Conservation (phyloP, 1,284 basidiomycete genomes). For the Melampsora larici-populina region DNA sequence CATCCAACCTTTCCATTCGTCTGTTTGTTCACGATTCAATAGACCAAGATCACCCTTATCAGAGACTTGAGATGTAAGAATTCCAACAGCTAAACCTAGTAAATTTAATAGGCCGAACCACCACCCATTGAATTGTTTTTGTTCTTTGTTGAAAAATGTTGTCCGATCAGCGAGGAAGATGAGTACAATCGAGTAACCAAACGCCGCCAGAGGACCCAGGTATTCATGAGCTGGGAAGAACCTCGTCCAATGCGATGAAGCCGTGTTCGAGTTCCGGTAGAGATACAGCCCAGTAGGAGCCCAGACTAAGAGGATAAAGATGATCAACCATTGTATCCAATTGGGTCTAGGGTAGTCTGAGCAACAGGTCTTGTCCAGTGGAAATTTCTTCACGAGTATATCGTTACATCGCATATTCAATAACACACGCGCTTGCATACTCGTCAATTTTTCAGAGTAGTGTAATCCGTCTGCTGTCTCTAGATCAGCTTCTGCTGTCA, state of each 20-base stretch:
- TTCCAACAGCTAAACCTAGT: constrained; percentile 62
- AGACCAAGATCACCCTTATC: constrained; percentile 77
- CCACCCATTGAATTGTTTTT: constrained; percentile 72
- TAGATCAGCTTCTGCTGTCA: constrained; percentile 45
- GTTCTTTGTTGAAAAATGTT: constrained; percentile 77
- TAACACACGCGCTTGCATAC: constrained; percentile 70
- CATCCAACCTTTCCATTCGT: constrained; percentile 97
- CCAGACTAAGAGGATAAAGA: constrained; percentile 61
- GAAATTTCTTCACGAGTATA: constrained; percentile 65
- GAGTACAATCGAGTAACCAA: constrained; percentile 65
- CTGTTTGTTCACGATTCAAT: constrained; percentile 82
- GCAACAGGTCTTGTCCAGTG: constrained; percentile 78
- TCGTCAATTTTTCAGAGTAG: constrained; percentile 65
- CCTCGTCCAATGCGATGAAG: constrained; percentile 48
- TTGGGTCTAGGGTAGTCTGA: constrained; percentile 68
- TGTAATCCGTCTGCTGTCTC: constrained; percentile 80
- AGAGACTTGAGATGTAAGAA: constrained; percentile 65
- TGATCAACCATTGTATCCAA: constrained; percentile 63
- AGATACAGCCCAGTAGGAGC: constrained; percentile 61
- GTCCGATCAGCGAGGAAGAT: constrained; percentile 77
- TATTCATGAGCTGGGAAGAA: constrained; percentile 56
- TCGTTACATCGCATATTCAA: constrained; percentile 80
- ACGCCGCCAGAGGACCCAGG: constrained; percentile 59
- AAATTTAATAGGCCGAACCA: constrained; percentile 65
- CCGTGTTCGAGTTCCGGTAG: constrained; percentile 43